phyloP scores from a whole-genome alignment of 148 eudicot species.

The Chenopodium berlandieri region DNA sequence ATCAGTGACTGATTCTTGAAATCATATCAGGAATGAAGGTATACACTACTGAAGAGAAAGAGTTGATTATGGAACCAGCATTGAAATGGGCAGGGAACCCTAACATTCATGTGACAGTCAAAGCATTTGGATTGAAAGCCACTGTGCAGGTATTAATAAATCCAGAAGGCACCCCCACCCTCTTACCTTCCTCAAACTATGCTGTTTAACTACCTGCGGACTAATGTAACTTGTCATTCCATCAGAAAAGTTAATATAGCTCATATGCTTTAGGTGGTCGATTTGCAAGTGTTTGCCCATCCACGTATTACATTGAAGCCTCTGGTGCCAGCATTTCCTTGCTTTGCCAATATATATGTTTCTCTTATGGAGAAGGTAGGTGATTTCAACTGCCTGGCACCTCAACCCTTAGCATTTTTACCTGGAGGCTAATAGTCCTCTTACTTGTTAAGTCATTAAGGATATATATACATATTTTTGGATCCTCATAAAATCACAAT shows the following conservation, averaged over 20 bases:
- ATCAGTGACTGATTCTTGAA: slow-evolving; percentile 13
- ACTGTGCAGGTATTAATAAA: slow-evolving; percentile 67
- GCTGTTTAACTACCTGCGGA: neutral
- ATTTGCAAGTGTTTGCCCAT: slow-evolving; percentile 91
- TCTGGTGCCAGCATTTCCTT: slow-evolving; percentile 88
- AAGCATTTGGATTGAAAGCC: slow-evolving; percentile 85
- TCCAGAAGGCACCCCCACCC: neutral
- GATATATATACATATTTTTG: neutral
- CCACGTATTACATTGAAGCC: slow-evolving; percentile 96
- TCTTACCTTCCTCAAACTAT: neutral
- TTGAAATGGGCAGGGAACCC: slow-evolving; percentile 96
- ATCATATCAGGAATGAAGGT: slow-evolving; percentile 77
- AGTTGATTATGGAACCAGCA: slow-evolving; percentile 84
- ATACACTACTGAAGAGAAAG: slow-evolving; percentile 83
- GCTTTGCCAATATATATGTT: slow-evolving; percentile 78
- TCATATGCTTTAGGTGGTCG: slow-evolving; percentile 64
- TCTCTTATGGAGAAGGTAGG: slow-evolving; percentile 93
- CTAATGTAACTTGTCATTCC: neutral
- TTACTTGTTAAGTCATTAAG: neutral
- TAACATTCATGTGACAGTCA: slow-evolving; percentile 60
- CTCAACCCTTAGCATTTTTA: neutral
- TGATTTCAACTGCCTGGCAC: neutral
- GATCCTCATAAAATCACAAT: neutral
- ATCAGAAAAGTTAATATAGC: slow-evolving; percentile 7
- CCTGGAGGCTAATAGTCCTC: neutral